A percentile compares a stretch with the other conserved stretches of the same genome.
Evolutionary conservation across 257 asterid species (phyloP).

Genomic region (Catharanthus roseus): DNA sequence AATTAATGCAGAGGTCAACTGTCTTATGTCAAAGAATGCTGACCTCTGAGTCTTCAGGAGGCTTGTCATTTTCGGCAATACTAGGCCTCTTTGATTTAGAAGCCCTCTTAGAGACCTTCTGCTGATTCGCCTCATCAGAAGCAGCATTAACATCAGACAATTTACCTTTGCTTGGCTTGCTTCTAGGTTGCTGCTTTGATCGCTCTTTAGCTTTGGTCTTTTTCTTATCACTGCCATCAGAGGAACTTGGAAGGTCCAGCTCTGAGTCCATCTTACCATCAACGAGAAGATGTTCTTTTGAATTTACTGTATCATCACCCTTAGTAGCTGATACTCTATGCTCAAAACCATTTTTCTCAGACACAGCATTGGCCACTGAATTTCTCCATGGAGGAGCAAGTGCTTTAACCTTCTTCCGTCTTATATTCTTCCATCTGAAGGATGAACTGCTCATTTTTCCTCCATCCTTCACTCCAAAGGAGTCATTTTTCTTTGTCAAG

Average conservation of each 20-base stretch:
- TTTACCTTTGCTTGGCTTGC: conserved; percentile 35
- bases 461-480: conserved; percentile 28
- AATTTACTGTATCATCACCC: conserved; percentile 23
- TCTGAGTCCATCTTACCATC: conserved; percentile 22
- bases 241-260: conserved; percentile 17
- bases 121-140: conserved; percentile 31
- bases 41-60: conserved; percentile 45
- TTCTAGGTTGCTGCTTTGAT: conserved; percentile 40
- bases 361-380: conserved; percentile 26
- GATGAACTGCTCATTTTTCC: conserved; percentile 22
- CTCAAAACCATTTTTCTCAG: conserved; percentile 23
- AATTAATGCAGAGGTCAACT: conserved; percentile 17
- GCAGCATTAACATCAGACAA: conserved; percentile 29
- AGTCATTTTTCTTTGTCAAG: conserved; percentile 16
- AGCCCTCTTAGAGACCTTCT: conserved; percentile 26
- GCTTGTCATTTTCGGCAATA: conserved; percentile 25
- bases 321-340: conserved; percentile 29
- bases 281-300: conserved; percentile 26
- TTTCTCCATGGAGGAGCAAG: conserved; percentile 36
- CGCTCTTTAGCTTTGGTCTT: conserved; percentile 33
- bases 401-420: conserved; percentile 27
- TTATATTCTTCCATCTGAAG: conserved; percentile 31
- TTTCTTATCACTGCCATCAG: conserved; percentile 18
- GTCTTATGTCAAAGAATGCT: conserved; percentile 21
- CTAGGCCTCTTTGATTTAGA: conserved; percentile 34